Percentiles rank a stretch among this genome's conserved stretches.
These are phyloP conservation scores for Aspergillus texensis DNA, from an alignment of 2,329 filamentous ascomycete genomes.

Conservation along the genomic window DNA sequence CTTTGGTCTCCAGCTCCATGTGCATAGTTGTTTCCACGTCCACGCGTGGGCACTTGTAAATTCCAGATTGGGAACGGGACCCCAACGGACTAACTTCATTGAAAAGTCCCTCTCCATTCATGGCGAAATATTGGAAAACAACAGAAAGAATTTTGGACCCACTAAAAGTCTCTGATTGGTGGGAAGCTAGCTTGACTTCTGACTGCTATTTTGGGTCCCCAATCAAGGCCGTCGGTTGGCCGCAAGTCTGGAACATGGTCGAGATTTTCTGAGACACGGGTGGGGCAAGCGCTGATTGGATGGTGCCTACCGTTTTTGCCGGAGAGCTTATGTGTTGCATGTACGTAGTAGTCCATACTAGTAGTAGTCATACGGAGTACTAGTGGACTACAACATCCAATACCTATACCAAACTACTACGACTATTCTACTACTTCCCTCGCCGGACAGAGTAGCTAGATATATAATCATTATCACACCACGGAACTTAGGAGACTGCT, in stretches of 20 bases:
- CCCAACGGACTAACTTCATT: not conserved
- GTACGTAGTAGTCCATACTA: too few relatives aligned
- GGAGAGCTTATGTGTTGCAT: not conserved
- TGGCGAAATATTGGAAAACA: not conserved
- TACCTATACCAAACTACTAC: too few relatives aligned
- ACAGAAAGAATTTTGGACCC: conserved; percentile 9
- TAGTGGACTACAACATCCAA: too few relatives aligned
- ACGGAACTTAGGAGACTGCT: too few relatives aligned
- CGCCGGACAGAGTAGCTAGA: too few relatives aligned
- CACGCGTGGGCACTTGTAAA: not conserved
- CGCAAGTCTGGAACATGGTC: conserved; percentile 19
- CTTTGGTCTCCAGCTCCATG: too few relatives aligned
- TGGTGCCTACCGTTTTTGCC: not conserved
- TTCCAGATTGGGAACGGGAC: not conserved
- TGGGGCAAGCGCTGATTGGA: not conserved
- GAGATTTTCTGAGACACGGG: conserved; percentile 12
- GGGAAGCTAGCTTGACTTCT: not conserved
- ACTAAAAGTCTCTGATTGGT: conserved; percentile 7
- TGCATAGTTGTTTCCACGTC: not conserved
- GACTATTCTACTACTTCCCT: too few relatives aligned
- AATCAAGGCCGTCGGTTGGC: conserved; percentile 10
- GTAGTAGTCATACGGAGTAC: too few relatives aligned
- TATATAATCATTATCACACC: too few relatives aligned
- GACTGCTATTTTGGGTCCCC: conserved; percentile 18
- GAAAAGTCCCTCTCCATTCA: not conserved